Evolutionary conservation across 2,329 filamentous ascomycete genomes (phyloP).

Genomic region (Calcarisporium arbuscula): DNA sequence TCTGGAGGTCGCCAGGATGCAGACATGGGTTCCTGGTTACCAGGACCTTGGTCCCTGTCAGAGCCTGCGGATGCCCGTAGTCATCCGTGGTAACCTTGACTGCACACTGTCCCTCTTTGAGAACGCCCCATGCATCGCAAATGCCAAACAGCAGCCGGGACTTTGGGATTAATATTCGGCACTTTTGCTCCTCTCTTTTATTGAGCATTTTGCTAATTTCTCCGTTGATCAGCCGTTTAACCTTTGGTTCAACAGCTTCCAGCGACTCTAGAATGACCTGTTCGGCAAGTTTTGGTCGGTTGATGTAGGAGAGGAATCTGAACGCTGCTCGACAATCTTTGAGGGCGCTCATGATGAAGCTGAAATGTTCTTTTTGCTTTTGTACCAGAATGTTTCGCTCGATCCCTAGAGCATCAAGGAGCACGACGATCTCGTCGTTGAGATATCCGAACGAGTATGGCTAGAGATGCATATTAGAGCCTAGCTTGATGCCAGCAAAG

Average conservation of each 20-base stretch:
- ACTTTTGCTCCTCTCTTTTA: constrained; percentile 25
- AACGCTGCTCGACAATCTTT: constrained; percentile 23
- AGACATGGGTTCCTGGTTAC: constrained; percentile 36
- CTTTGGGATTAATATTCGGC: constrained; percentile 28
- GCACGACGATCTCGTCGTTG: constrained; percentile 35
- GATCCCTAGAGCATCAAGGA: constrained; percentile 30
- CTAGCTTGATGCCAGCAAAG: no score
- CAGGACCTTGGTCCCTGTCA: constrained; percentile 28
- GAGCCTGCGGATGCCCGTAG: constrained; percentile 24
- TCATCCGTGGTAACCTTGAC: constrained; percentile 28
- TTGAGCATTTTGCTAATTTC: constrained; percentile 28
- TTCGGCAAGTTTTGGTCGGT: constrained; percentile 27
- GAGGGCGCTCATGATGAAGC: constrained; percentile 22
- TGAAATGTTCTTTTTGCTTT: constrained; percentile 30
- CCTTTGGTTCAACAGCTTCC: constrained; percentile 20
- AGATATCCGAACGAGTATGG: constrained; percentile 32
- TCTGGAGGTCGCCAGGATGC: constrained; percentile 35
- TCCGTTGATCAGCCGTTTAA: constrained; percentile 21
- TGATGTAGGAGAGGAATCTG: constrained; percentile 27
- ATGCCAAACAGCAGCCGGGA: constrained; percentile 33
- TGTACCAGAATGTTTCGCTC: constrained; percentile 19
- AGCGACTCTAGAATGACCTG: constrained; percentile 28
- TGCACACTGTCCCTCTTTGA: constrained; percentile 31
- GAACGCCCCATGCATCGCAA: constrained; percentile 27
- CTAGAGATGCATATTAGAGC: constrained; percentile 13